Evolutionary conservation across 176 grass and related monocot species (phyloP).

Genomic region (Rhynchospora pubera): DNA sequence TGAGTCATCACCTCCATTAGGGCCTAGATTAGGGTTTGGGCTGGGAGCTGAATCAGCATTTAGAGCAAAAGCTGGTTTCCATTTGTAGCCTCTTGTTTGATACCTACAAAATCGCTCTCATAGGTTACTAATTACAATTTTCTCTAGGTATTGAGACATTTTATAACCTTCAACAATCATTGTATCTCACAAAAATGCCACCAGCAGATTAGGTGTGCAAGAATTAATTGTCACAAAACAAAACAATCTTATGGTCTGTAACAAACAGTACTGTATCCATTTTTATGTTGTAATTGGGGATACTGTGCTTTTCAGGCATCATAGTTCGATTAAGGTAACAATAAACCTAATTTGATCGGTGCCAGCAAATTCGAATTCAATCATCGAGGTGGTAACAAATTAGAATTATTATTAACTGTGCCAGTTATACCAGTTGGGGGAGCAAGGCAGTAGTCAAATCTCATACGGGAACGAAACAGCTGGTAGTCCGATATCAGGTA

Average conservation of each 20-base stretch:
- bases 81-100: conserved; percentile 41
- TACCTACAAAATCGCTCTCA: conserved; percentile 29
- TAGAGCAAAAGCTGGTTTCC: conserved; percentile 52
- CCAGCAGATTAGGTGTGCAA: background rate
- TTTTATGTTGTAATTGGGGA: background rate
- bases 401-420: background rate
- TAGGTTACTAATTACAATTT: background rate
- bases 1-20: conserved; percentile 36
- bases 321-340: no score
- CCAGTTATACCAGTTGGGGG: background rate
- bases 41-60: conserved; percentile 56
- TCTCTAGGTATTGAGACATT: background rate
- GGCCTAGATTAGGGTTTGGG: conserved; percentile 32
- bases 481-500: background rate
- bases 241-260: background rate
- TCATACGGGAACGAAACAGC: background rate
- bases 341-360: background rate
- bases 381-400: background rate
- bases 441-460: background rate
- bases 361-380: background rate
- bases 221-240: background rate
- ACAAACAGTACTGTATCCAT: background rate
- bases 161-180: background rate
- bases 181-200: background rate
- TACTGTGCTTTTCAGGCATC: no score